phyloP scores from a whole-genome alignment of 2,329 filamentous ascomycete genomes.

The Raffaelea albimanens region DNA sequence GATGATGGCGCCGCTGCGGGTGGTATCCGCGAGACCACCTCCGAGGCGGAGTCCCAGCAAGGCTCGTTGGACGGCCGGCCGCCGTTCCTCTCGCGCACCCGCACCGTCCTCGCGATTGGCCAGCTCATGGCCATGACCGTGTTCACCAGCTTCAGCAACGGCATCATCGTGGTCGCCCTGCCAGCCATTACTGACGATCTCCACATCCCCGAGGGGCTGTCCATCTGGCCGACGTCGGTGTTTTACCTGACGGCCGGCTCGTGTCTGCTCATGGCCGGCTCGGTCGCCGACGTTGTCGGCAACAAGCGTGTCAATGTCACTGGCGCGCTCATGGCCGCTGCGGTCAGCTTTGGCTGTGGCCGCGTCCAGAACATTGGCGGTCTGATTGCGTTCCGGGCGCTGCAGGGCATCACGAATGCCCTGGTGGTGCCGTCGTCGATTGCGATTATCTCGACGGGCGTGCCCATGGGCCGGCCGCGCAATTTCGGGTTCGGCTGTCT shows the following conservation, averaged over 20 bases:
- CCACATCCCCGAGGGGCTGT: slow-evolving; percentile 15
- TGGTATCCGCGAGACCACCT: too few relatives aligned
- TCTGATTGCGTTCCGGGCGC: slow-evolving; percentile 26
- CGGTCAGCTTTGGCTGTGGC: slow-evolving; percentile 22
- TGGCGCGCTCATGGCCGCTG: slow-evolving; percentile 21
- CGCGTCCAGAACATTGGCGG: slow-evolving; percentile 20
- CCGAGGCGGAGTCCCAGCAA: too few relatives aligned
- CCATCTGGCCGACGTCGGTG: slow-evolving; percentile 25
- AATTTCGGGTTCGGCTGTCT: slow-evolving; percentile 33
- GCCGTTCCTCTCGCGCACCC: neutral
- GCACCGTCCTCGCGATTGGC: neutral
- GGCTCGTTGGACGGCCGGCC: too few relatives aligned
- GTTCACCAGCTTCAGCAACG: slow-evolving; percentile 10
- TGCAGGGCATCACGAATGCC: slow-evolving; percentile 28
- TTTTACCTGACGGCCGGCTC: slow-evolving; percentile 25
- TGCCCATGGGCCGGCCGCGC: slow-evolving; percentile 22
- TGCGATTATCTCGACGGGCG: slow-evolving; percentile 21
- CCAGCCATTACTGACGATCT: slow-evolving; percentile 29
- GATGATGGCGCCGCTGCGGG: too few relatives aligned
- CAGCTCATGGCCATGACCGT: neutral
- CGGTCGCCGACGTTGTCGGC: slow-evolving; percentile 28
- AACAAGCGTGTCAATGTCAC: slow-evolving; percentile 21
- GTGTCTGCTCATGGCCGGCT: slow-evolving; percentile 26
- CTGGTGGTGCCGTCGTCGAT: slow-evolving; percentile 27
- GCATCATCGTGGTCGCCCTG: slow-evolving; percentile 28